phyloP scores from a whole-genome alignment of 768 basidiomycete species.

The Coprinopsis cinerea region DNA sequence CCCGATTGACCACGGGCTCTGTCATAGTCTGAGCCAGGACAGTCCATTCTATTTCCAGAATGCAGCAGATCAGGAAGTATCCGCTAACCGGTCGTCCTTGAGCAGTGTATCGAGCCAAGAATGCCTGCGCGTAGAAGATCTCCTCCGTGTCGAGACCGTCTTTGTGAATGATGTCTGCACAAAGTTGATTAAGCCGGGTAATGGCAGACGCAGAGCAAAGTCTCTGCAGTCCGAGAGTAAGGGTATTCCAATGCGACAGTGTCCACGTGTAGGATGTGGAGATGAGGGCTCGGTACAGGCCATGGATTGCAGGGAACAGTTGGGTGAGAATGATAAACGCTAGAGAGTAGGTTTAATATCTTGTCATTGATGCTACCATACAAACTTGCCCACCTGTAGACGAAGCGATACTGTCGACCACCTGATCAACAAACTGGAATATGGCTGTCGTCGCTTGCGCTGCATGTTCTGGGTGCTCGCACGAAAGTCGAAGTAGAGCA shows the following conservation, averaged over 20 bases:
- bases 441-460: conserved; percentile 53
- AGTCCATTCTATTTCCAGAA: conserved; percentile 82
- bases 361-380: too few species aligned
- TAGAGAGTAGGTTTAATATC: too few species aligned
- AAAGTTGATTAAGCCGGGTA: conserved; percentile 65
- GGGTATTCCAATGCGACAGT: conserved; percentile 52
- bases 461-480: conserved; percentile 42
- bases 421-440: conserved; percentile 49
- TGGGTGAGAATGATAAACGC: conserved; percentile 72
- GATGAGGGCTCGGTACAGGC: conserved; percentile 79
- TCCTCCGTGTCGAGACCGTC: conserved; percentile 45
- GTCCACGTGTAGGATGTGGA: conserved; percentile 76
- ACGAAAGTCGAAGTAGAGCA: conserved; percentile 64
- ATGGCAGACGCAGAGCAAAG: conserved; percentile 65
- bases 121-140: conserved; percentile 57
- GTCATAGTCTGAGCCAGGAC: conserved; percentile 67
- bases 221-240: conserved; percentile 46
- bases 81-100: conserved; percentile 77
- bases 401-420: conserved; percentile 48
- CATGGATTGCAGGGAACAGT: conserved; percentile 76
- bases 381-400: conserved; percentile 58
- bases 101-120: conserved; percentile 69
- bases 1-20: conserved; percentile 23
- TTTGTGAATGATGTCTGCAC: conserved; percentile 56
- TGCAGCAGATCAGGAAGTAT: conserved; percentile 86